Evolutionary conservation across 495 filamentous ascomycete genomes (phyloP).

Genomic region (Penicillium paradoxum): DNA sequence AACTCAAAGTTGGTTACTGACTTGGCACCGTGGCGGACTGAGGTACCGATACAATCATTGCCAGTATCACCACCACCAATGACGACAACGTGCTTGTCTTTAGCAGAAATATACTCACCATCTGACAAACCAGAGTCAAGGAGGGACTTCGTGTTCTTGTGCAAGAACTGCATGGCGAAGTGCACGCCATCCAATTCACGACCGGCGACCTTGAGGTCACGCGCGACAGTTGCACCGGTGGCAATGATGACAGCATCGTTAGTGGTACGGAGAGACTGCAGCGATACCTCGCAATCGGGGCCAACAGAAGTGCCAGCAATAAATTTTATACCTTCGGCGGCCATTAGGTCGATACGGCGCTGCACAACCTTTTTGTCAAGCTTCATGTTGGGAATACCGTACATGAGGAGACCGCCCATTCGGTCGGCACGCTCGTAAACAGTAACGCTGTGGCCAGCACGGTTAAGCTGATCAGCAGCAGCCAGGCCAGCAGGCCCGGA

Average conservation of each 20-base stretch:
- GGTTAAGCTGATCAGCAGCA: constrained; percentile 92
- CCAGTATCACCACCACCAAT: constrained; percentile 99
- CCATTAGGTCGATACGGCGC: constrained; percentile 95
- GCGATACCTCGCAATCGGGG: constrained; percentile 62
- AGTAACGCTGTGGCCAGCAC: constrained; percentile 82
- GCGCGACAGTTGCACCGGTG: constrained; percentile 95
- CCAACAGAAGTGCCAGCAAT: constrained; percentile 73
- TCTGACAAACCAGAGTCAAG: constrained; percentile 89
- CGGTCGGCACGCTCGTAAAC: constrained; percentile 97
- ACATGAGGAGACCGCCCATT: constrained; percentile 91
- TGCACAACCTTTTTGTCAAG: constrained; percentile 98
- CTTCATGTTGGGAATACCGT: constrained; percentile 99
- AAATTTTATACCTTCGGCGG: constrained; percentile 82
- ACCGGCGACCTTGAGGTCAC: constrained; percentile 89
- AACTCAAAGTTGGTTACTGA: constrained; percentile 98
- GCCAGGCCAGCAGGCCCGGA: constrained; percentile 93
- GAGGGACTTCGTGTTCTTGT: constrained; percentile 97
- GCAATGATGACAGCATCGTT: constrained; percentile 90
- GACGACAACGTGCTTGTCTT: constrained; percentile 94
- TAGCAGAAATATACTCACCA: constrained; percentile 89
- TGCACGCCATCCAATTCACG: constrained; percentile 92
- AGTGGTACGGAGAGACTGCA: constrained; percentile 68
- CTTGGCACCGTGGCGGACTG: constrained; percentile 94
- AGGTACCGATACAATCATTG: constrained; percentile 99
- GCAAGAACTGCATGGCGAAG: constrained; percentile 98